Percentiles rank a stretch among this genome's conserved stretches.
These are phyloP conservation scores for Raphanus sativus DNA, from an alignment of 345 rosid species.

Conservation along the genomic window DNA sequence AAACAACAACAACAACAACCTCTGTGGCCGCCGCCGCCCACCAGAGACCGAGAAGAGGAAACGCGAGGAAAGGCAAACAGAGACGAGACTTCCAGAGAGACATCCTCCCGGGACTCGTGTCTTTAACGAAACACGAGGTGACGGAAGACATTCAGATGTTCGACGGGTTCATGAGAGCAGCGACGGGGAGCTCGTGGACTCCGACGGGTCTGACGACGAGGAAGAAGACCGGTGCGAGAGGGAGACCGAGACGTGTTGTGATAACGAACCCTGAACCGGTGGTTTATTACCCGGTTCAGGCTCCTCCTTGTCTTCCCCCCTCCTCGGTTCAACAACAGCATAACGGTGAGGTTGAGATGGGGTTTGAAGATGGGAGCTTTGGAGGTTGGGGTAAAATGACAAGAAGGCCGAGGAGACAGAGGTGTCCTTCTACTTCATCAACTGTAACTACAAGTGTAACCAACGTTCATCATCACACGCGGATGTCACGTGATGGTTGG, in stretches of 20 bases:
- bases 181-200: constrained; percentile 57
- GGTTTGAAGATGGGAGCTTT: constrained; percentile 53
- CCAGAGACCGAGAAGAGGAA: constrained; percentile 61
- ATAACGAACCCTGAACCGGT: constrained; percentile 32
- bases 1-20: background rate
- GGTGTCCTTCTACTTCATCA: constrained; percentile 42
- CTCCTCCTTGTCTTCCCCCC: background rate
- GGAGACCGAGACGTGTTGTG: constrained; percentile 46
- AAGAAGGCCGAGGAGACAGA: constrained; percentile 67
- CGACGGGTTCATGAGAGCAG: constrained; percentile 73
- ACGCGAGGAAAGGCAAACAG: constrained; percentile 70
- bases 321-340: constrained; percentile 34
- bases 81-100: constrained; percentile 79
- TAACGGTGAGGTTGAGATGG: constrained; percentile 48
- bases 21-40: constrained; percentile 17
- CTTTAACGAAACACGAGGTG: constrained; percentile 64
- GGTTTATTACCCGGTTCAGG: constrained; percentile 10
- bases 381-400: constrained; percentile 87
- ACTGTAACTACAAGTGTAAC: constrained; percentile 34
- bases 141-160: constrained; percentile 68
- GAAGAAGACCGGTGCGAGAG: constrained; percentile 47
- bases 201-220: constrained; percentile 42
- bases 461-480: constrained; percentile 39
- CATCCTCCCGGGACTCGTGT: constrained; percentile 60
- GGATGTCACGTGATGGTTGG: constrained; percentile 30